Evolutionary conservation across 805 yeast genomes (phyloP).

Genomic region (Saturnispora sekii): DNA sequence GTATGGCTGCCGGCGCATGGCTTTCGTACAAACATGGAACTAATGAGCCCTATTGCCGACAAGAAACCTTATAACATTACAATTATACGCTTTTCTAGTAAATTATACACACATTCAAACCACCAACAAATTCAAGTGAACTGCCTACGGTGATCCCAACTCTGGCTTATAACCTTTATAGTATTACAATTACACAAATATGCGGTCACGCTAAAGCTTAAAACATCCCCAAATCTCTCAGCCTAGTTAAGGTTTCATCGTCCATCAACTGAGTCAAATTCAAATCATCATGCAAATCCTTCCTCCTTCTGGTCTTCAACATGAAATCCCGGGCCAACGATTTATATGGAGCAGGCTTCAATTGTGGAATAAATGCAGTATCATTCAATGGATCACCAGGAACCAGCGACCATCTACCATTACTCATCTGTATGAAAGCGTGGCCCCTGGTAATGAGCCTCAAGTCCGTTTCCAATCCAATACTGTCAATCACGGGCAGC

Average conservation of each 20-base stretch:
- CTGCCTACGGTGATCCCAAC: no score
- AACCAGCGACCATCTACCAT: slow-evolving; percentile 64
- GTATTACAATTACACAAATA: no score
- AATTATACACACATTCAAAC: no score
- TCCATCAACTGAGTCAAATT: slow-evolving; percentile 60
- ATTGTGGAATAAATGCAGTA: slow-evolving; percentile 49
- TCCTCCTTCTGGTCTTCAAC: slow-evolving; percentile 79
- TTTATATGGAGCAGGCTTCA: slow-evolving; percentile 62
- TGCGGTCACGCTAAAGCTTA: no score
- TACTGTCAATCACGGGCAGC: slow-evolving; percentile 83
- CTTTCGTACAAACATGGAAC: no score
- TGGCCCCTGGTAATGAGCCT: slow-evolving; percentile 70
- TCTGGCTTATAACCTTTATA: no score
- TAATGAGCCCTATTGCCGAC: no score
- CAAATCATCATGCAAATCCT: slow-evolving; percentile 74
- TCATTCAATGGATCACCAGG: slow-evolving; percentile 89
- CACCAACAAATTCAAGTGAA: no score
- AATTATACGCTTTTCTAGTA: neutral
- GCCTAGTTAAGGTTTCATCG: slow-evolving; percentile 40
- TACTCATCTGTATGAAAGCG: slow-evolving; percentile 58
- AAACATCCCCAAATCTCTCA: slow-evolving; percentile 23
- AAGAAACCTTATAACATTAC: no score
- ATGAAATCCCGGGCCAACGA: slow-evolving; percentile 83
- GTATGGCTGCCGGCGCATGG: no score
- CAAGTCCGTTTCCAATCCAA: slow-evolving; percentile 83